Conservation (phyloP, 495 filamentous ascomycete genomes). For the Aspergillus kassunensis region DNA sequence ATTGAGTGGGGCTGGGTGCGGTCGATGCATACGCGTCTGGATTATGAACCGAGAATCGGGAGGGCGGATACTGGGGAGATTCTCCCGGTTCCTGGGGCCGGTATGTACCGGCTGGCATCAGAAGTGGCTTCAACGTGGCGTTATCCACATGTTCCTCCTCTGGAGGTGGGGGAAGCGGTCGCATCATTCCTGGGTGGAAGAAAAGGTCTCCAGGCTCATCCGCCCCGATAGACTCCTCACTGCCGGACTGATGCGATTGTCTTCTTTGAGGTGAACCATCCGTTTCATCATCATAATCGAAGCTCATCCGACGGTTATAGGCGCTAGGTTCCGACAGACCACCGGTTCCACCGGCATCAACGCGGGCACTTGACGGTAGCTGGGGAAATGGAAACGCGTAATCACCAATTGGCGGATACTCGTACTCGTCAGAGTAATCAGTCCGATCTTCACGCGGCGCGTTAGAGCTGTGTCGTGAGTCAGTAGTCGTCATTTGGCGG, state of each 20-base stretch:
- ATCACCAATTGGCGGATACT: constrained; percentile 42
- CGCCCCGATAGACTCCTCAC: constrained; percentile 54
- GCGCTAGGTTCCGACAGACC: constrained; percentile 70
- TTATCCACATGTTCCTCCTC: constrained; percentile 45
- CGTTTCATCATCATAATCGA: constrained; percentile 87
- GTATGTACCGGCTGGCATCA: constrained; percentile 57
- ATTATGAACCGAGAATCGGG: constrained; percentile 34
- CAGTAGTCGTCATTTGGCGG: constrained; percentile 19
- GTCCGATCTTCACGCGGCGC: constrained; percentile 28
- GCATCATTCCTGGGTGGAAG: constrained; percentile 83
- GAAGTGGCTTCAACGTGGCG: constrained; percentile 40
- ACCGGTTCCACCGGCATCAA: constrained; percentile 82
- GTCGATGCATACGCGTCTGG: constrained; percentile 45
- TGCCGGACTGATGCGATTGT: constrained; percentile 47
- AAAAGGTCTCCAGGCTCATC: constrained; percentile 80
- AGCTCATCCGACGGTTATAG: constrained; percentile 69
- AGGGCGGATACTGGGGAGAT: constrained; percentile 40
- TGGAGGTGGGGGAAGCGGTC: constrained; percentile 80
- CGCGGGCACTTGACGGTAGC: constrained; percentile 49
- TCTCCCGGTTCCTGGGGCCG: constrained; percentile 37
- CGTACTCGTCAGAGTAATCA: constrained; percentile 40
- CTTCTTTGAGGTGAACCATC: constrained; percentile 42
- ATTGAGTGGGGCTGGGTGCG: constrained; percentile 46
- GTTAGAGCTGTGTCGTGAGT: constrained; percentile 38
- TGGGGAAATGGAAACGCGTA: constrained; percentile 60